Conservation (phyloP, 2,329 filamentous ascomycete species). For the Sodiomyces alkalinus region DNA sequence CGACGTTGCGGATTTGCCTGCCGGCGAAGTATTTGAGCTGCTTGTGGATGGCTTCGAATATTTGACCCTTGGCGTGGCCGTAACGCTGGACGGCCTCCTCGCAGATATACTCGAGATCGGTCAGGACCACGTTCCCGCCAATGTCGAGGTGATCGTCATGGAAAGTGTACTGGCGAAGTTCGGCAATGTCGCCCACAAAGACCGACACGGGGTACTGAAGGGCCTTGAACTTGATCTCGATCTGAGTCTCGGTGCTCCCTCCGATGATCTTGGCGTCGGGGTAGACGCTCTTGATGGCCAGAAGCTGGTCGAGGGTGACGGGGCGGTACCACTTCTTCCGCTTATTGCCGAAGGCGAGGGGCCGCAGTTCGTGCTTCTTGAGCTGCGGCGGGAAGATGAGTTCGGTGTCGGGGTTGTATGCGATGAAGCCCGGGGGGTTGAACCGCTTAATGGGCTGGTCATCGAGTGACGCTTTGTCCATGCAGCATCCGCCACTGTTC, state of each 20-base stretch:
- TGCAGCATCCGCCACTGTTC: conserved; percentile 53
- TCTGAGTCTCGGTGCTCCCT: conserved; percentile 92
- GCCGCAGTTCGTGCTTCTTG: conserved; percentile 66
- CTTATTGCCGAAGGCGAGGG: conserved; percentile 86
- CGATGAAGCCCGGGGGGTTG: conserved; percentile 79
- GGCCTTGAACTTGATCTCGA: conserved; percentile 96
- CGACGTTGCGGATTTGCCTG: conserved; percentile 92
- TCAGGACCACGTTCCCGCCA: conserved; percentile 83
- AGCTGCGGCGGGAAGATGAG: conserved; percentile 85
- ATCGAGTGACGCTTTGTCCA: conserved; percentile 35
- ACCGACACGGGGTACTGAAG: conserved; percentile 82
- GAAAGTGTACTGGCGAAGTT: conserved; percentile 70
- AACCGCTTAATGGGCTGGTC: conserved; percentile 50
- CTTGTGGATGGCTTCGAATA: conserved; percentile 83
- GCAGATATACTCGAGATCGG: conserved; percentile 77
- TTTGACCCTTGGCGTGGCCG: conserved; percentile 53
- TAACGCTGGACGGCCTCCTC: conserved; percentile 68
- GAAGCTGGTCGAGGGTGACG: conserved; percentile 68
- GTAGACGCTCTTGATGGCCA: conserved; percentile 78
- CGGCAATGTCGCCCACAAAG: conserved; percentile 83
- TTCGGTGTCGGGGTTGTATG: conserved; percentile 86
- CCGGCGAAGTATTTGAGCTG: conserved; percentile 92
- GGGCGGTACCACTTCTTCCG: conserved; percentile 87
- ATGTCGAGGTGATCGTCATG: conserved; percentile 74
- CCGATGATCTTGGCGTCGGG: conserved; percentile 89